Base-by-base conservation (phyloP, 768 basidiomycete genomes). In the Trametes cingulata region DNA sequence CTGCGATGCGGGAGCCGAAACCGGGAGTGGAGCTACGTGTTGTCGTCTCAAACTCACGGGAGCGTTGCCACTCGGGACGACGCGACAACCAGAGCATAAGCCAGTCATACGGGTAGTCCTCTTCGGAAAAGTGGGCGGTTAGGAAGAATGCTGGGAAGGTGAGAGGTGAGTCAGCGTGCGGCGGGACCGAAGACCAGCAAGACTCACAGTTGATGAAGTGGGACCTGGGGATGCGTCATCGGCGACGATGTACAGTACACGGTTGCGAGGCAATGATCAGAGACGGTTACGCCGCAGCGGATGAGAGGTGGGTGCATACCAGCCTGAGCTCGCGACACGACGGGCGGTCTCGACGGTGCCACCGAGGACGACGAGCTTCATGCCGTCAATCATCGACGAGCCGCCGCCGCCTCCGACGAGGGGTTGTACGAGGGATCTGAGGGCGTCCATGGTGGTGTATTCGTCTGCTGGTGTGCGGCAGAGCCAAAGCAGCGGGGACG, bases 51-150 rank as follows among this genome's bases (percentile, higher is more conserved):
- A 93, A 92, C 74, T 93, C 91, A 57, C 91, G 84, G 8, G 91
- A 91, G 39, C 90, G 87, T 68, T 93, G 91, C 91, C 91, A 93
- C 73, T 93, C 91, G 41, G 91, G 81, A 77, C 89, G 82, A 52
- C 90, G 86, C 42, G 90, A 90, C 49, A 93, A 84, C 91, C 91
- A 93, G 33, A 92, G 81, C 89, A 93, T 93, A 52, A 93, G 81
- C 91, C 91, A 93, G 74, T 93, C 91, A 66, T 92, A 93, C 3
- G 91, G 91, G 64, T 90, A 90, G 70, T 93, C 91, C 73, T 93
- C 91, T 75, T 93, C 91, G 64, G 85, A 88, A 77, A 93, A 93
- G 74, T 93, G 89, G 9, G 91, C 91, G 15, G 91, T 93, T 52
- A 93, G 84, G 84, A 93, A 93, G 81, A 72, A 72, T 6, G 71